Evolutionary conservation across 2,329 filamentous ascomycete species (phyloP).

Genomic region (Dryadomyces quercivorus): DNA sequence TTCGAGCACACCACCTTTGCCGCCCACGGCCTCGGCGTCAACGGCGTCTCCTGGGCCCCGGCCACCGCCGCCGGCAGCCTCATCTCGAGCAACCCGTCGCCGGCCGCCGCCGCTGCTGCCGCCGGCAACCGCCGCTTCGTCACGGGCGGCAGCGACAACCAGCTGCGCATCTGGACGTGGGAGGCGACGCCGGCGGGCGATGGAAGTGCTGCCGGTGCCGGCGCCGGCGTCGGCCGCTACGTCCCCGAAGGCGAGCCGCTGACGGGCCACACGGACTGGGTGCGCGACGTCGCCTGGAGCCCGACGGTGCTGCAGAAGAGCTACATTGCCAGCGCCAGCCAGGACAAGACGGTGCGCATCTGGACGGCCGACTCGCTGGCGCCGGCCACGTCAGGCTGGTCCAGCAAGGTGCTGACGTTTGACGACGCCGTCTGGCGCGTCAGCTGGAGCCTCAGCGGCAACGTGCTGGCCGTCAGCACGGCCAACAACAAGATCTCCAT

Average conservation of each 20-base stretch:
- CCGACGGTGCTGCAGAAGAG: slow-evolving; percentile 90
- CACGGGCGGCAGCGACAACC: slow-evolving; percentile 53
- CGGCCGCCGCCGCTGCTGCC: slow-evolving; percentile 42
- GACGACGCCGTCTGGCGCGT: slow-evolving; percentile 89
- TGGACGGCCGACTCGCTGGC: slow-evolving; percentile 61
- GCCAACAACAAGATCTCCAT: slow-evolving; percentile 94
- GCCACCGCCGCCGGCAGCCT: slow-evolving; percentile 73
- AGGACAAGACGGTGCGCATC: slow-evolving; percentile 95
- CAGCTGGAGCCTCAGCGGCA: slow-evolving; percentile 95
- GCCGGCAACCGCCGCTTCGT: slow-evolving; percentile 71
- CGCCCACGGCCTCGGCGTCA: slow-evolving; percentile 88
- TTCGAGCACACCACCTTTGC: slow-evolving; percentile 85
- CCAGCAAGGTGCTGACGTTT: slow-evolving; percentile 73
- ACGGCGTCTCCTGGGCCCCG: slow-evolving; percentile 92
- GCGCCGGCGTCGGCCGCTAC: slow-evolving; percentile 23
- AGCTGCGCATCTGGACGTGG: slow-evolving; percentile 80
- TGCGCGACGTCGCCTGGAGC: slow-evolving; percentile 93
- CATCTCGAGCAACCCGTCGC: slow-evolving; percentile 55
- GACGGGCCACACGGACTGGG: slow-evolving; percentile 85
- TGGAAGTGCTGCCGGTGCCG: slow-evolving; percentile 31
- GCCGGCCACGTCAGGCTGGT: slow-evolving; percentile 58
- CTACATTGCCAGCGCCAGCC: slow-evolving; percentile 89
- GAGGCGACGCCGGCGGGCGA: slow-evolving; percentile 38
- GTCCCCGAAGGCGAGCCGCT: slow-evolving; percentile 53
- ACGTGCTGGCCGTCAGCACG: slow-evolving; percentile 85